These are phyloP conservation scores for Obelidium mucronatum DNA, from an alignment of 192 early-diverging fungal genomes.

Conservation along the genomic window DNA sequence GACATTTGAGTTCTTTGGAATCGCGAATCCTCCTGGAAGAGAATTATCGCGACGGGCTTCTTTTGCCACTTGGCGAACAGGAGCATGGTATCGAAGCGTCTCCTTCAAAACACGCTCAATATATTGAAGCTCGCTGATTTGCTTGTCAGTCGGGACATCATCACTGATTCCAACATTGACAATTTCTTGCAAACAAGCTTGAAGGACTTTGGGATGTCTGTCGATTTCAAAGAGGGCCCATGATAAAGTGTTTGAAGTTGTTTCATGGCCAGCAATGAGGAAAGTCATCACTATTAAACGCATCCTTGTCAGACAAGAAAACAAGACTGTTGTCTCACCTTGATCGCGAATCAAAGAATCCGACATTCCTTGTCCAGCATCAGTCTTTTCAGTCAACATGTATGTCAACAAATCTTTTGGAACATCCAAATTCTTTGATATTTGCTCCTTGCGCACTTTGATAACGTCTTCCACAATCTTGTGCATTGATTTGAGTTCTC, in stretches of 20 bases:
- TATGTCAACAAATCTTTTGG: conserved; percentile 60
- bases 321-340: not conserved
- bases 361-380: conserved; percentile 37
- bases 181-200: conserved; percentile 57
- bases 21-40: conserved; percentile 51
- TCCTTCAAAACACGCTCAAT: conserved; percentile 63
- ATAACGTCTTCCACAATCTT: conserved; percentile 59
- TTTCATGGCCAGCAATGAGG: conserved; percentile 67
- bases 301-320: not conserved
- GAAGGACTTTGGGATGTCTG: conserved; percentile 50
- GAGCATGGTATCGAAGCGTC: conserved; percentile 62
- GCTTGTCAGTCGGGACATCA: conserved; percentile 18
- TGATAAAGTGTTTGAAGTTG: conserved; percentile 59
- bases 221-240: conserved; percentile 59
- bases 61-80: conserved; percentile 50
- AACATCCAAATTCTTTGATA: conserved; percentile 37
- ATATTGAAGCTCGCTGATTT: conserved; percentile 51
- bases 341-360: conserved; percentile 67
- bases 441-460: conserved; percentile 46
- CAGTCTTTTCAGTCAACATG: conserved; percentile 61
- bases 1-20: conserved; percentile 36
- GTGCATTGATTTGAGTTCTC: conserved; percentile 50
- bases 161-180: conserved; percentile 48
- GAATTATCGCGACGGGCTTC: conserved; percentile 48
- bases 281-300: conserved; percentile 57